Percentiles rank a stretch among this genome's conserved stretches.
These are phyloP conservation scores for Fraxinus pennsylvanica DNA, from an alignment of 257 asterid species.

Conservation along the genomic window DNA sequence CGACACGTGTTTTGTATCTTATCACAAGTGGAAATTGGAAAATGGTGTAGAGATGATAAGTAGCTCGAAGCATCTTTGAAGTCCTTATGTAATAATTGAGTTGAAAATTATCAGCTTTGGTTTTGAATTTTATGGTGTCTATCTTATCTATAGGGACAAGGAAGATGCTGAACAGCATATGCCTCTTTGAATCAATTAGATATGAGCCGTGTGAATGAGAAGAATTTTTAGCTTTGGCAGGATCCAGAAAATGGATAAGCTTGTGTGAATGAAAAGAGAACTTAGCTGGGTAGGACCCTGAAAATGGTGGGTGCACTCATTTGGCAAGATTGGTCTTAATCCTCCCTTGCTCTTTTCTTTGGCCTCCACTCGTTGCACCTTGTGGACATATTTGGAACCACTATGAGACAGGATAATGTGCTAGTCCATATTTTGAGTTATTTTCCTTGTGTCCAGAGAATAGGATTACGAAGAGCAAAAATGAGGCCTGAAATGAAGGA, in stretches of 20 bases:
- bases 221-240: background rate
- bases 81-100: slow-evolving; percentile 33
- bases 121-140: slow-evolving; percentile 26
- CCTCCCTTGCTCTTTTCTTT: slow-evolving; percentile 27
- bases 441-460: background rate
- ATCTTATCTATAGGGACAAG: slow-evolving; percentile 21
- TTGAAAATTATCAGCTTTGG: slow-evolving; percentile 25
- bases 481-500: background rate
- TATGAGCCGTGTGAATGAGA: slow-evolving; percentile 10
- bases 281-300: slow-evolving; percentile 34
- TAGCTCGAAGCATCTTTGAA: slow-evolving; percentile 10
- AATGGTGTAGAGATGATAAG: background rate
- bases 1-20: background rate
- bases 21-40: background rate
- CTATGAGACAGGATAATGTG: background rate
- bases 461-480: background rate
- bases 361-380: slow-evolving; percentile 28
- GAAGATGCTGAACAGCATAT: slow-evolving; percentile 24
- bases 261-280: slow-evolving; percentile 24
- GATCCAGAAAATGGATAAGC: background rate
- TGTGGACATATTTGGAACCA: slow-evolving; percentile 12
- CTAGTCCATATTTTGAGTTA: background rate
- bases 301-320: slow-evolving; percentile 36
- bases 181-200: slow-evolving; percentile 17
- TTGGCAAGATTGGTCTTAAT: slow-evolving; percentile 40